Evolutionary conservation across 108 stramenopile genomes (phyloP).

Genomic region (Discostella stelligeroides): DNA sequence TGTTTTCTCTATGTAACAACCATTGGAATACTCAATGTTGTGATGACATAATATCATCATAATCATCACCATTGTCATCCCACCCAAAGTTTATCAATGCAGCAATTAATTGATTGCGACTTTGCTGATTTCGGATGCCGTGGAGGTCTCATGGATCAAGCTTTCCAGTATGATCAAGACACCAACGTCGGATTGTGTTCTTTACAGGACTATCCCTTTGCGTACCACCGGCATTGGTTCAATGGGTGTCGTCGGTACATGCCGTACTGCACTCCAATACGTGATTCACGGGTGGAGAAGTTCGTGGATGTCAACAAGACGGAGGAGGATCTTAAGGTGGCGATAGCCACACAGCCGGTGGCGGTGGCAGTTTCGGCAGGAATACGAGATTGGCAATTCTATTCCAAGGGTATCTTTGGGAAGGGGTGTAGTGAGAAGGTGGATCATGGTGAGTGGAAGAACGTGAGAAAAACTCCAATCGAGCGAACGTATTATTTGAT

Average conservation of each 20-base stretch:
- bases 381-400: slow-evolving; percentile 94
- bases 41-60: slow-evolving; percentile 1
- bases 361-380: slow-evolving; percentile 81
- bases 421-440: slow-evolving; percentile 70
- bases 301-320: slow-evolving; percentile 81
- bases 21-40: too few species aligned
- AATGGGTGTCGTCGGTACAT: slow-evolving; percentile 65
- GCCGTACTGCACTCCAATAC: slow-evolving; percentile 76
- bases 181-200: slow-evolving; percentile 80
- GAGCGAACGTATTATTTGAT: too few species aligned
- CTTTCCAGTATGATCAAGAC: slow-evolving; percentile 90
- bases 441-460: slow-evolving; percentile 77
- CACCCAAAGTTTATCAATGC: slow-evolving; percentile 74
- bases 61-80: neutral
- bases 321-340: slow-evolving; percentile 70
- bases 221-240: slow-evolving; percentile 49
- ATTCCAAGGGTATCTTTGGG: slow-evolving; percentile 90
- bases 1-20: too few species aligned
- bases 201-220: slow-evolving; percentile 92
- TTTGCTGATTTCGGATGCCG: slow-evolving; percentile 86
- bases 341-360: slow-evolving; percentile 80
- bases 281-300: slow-evolving; percentile 65
- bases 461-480: neutral
- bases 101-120: slow-evolving; percentile 95
- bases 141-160: slow-evolving; percentile 96